Evolutionary conservation across 139 green algal genomes (phyloP).

Genomic region (Picochlorum sp.): DNA sequence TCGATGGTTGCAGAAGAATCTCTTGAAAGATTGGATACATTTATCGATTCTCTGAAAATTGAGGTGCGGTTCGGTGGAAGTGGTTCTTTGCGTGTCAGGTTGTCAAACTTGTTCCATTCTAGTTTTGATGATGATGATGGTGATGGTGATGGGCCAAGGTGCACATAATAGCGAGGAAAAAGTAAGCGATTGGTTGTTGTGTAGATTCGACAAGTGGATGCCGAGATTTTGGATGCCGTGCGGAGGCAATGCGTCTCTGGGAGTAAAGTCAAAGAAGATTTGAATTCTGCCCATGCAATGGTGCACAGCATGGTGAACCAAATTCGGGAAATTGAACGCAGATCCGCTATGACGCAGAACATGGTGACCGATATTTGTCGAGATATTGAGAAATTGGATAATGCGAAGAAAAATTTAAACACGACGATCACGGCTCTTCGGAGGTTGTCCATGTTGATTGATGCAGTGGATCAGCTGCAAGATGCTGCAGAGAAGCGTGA

Average conservation of each 20-base stretch:
- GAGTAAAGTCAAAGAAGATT: slow-evolving; percentile 44
- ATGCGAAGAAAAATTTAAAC: slow-evolving; percentile 92
- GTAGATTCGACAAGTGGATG: slow-evolving; percentile 77
- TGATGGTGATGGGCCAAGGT: neutral
- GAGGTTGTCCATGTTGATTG: slow-evolving; percentile 86
- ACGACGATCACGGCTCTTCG: slow-evolving; percentile 88
- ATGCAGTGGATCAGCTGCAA: slow-evolving; percentile 59
- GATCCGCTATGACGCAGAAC: slow-evolving; percentile 80
- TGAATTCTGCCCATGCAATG: slow-evolving; percentile 46
- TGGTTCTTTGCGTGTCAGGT: too few relatives aligned
- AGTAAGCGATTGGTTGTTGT: neutral
- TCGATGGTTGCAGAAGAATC: slow-evolving; percentile 52
- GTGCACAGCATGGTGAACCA: slow-evolving; percentile 69
- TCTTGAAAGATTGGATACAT: slow-evolving; percentile 62
- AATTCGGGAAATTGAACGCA: slow-evolving; percentile 79
- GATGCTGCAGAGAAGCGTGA: slow-evolving; percentile 50
- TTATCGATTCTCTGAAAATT: slow-evolving; percentile 61
- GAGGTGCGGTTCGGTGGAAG: too few relatives aligned
- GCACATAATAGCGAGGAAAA: neutral
- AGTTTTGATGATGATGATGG: too few relatives aligned
- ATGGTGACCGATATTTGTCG: slow-evolving; percentile 97
- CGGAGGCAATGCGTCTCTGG: slow-evolving; percentile 66
- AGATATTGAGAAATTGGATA: slow-evolving; percentile 94
- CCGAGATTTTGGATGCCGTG: slow-evolving; percentile 81
- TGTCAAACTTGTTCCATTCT: too few relatives aligned